Conservation (phyloP, 441 rosid genomes). For the Euphorbia celastroides region DNA sequence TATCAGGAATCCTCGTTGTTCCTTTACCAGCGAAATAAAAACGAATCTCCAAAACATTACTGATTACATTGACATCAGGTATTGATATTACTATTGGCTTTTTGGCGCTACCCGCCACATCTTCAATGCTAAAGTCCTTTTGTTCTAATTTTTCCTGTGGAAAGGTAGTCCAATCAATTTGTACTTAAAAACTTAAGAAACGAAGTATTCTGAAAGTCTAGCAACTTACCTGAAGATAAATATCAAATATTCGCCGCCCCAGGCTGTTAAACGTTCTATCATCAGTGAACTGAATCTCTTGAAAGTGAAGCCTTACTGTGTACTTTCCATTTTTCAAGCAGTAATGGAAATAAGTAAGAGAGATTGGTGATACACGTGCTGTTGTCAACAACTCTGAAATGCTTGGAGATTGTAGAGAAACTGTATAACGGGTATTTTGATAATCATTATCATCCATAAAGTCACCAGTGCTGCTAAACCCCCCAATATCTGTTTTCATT, state of each 20-base stretch:
- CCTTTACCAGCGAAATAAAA: slow-evolving; percentile 38
- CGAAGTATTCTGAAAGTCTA: background rate
- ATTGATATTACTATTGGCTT: slow-evolving; percentile 17
- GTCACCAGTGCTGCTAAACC: slow-evolving; percentile 54
- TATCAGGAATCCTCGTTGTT: slow-evolving; percentile 26
- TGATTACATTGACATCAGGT: slow-evolving; percentile 20
- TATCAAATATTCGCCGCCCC: slow-evolving; percentile 54
- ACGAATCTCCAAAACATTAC: slow-evolving; percentile 31
- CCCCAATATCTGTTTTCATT: slow-evolving; percentile 46
- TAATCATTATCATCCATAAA: slow-evolving; percentile 46
- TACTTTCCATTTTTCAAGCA: slow-evolving; percentile 59
- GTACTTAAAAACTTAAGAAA: background rate
- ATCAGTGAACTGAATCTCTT: slow-evolving; percentile 44
- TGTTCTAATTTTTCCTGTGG: slow-evolving; percentile 23
- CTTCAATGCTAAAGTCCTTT: slow-evolving; percentile 30
- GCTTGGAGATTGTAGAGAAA: slow-evolving; percentile 21
- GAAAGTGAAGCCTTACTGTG: slow-evolving; percentile 43
- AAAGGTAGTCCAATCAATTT: background rate
- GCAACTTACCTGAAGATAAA: slow-evolving; percentile 50
- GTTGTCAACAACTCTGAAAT: slow-evolving; percentile 33
- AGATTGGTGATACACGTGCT: slow-evolving; percentile 54
- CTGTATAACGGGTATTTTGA: slow-evolving; percentile 55
- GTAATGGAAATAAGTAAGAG: slow-evolving; percentile 57
- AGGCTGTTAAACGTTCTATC: slow-evolving; percentile 40
- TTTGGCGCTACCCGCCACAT: slow-evolving; percentile 21